These are phyloP conservation scores for Wallacemonas rigidus DNA, from an alignment of 208 protist genomes.

Conservation along the genomic window DNA sequence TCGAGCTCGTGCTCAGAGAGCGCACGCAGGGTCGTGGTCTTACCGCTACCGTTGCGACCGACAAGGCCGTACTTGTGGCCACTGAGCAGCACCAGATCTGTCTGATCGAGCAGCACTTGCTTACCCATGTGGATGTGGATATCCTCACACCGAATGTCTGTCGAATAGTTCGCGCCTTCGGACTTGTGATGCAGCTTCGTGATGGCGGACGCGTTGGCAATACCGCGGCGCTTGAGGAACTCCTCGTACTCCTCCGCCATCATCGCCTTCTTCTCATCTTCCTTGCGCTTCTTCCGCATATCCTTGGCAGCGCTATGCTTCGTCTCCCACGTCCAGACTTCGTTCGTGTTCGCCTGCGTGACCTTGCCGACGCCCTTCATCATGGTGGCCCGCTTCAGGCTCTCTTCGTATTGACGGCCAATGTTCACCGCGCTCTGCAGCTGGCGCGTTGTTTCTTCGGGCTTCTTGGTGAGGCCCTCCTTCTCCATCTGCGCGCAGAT, in stretches of 20 bases:
- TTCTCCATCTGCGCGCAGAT: constrained; percentile 66
- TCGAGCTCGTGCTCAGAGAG: constrained; percentile 93
- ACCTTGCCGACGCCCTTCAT: constrained; percentile 86
- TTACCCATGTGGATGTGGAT: constrained; percentile 93
- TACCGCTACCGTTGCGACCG: constrained; percentile 94
- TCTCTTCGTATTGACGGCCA: constrained; percentile 88
- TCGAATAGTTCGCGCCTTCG: constrained; percentile 74
- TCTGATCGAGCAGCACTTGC: constrained; percentile 78
- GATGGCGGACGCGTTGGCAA: constrained; percentile 70
- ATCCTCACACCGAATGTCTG: constrained; percentile 84
- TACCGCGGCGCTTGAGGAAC: constrained; percentile 85
- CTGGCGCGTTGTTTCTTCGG: constrained; percentile 65
- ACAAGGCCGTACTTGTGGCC: constrained; percentile 96
- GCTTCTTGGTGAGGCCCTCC: constrained; percentile 64
- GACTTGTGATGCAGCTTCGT: constrained; percentile 88
- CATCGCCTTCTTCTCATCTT: constrained; percentile 91
- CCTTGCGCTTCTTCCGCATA: constrained; percentile 83
- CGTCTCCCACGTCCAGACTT: constrained; percentile 89
- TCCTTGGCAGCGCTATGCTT: constrained; percentile 89
- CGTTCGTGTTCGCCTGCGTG: constrained; percentile 84
- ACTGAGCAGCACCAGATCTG: constrained; percentile 78
- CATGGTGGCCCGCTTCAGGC: constrained; percentile 78
- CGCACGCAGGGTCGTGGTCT: constrained; percentile 95
- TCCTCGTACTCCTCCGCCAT: constrained; percentile 89
- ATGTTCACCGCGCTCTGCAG: constrained; percentile 85